Percentiles rank a stretch among this genome's conserved stretches.
Conservation (phyloP, 1,284 basidiomycete genomes). For the Microbotryum silenes-acaulis region DNA sequence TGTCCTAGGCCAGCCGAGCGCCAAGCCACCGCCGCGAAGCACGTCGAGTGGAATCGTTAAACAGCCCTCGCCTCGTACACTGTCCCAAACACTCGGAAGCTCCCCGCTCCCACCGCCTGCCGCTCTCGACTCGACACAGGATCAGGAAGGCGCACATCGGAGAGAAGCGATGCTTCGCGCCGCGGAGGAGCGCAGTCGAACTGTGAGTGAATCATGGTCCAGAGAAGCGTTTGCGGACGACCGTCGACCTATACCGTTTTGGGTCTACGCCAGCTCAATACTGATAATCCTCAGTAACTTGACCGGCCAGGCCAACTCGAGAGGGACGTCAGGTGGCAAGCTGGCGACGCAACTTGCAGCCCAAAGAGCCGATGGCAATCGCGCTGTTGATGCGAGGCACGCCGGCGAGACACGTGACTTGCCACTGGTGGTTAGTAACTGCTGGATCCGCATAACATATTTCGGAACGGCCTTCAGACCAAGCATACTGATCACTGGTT, state of each 20-base stretch:
- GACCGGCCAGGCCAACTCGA: background rate
- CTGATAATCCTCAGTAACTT: background rate
- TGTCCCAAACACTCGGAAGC: background rate
- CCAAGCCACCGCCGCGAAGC: background rate
- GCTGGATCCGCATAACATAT: background rate
- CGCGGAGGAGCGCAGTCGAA: constrained; percentile 2
- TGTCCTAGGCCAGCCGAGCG: background rate
- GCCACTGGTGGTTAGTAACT: constrained; percentile 9
- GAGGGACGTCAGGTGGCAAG: constrained; percentile 8
- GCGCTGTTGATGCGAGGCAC: constrained; percentile 9
- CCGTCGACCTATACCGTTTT: background rate
- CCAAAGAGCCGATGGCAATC: constrained; percentile 14
- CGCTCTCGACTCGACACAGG: background rate
- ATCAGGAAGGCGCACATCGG: background rate
- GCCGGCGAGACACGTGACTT: constrained; percentile 12
- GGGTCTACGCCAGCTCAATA: background rate
- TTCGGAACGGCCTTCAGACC: background rate
- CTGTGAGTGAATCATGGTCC: background rate
- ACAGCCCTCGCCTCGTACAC: background rate
- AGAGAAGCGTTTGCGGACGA: background rate
- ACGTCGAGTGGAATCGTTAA: no score
- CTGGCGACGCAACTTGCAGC: constrained; percentile 9
- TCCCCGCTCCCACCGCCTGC: background rate
- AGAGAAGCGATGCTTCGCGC: constrained; percentile 8
- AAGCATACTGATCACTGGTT: no score